phyloP scores from a whole-genome alignment of 1,284 basidiomycete species.

The Ceratobasidium sp. region DNA sequence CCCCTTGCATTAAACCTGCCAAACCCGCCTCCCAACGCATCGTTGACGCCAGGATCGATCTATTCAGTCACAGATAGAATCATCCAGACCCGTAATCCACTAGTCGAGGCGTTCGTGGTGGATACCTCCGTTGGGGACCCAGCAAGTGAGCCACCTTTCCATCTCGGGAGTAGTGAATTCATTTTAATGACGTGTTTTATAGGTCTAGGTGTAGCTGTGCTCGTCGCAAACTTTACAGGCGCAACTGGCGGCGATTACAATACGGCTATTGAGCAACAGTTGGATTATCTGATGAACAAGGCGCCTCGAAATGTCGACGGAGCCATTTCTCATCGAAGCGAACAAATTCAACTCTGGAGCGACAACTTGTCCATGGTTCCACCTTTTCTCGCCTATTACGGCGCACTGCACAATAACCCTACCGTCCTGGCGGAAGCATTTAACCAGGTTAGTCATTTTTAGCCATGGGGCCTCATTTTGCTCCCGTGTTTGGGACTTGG shows the following conservation, averaged over 20 bases:
- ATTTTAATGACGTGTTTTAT: background rate
- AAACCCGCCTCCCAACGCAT: slow-evolving; percentile 36
- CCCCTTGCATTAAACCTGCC: slow-evolving; percentile 34
- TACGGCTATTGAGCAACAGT: slow-evolving; percentile 45
- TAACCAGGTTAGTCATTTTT: slow-evolving; percentile 38
- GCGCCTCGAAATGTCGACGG: slow-evolving; percentile 62
- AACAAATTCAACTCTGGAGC: slow-evolving; percentile 60
- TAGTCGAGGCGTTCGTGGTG: slow-evolving; percentile 40
- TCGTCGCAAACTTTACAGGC: slow-evolving; percentile 47
- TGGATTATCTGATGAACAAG: slow-evolving; percentile 55
- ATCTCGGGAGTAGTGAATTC: background rate
- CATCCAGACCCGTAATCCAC: slow-evolving; percentile 35
- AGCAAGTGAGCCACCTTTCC: slow-evolving; percentile 30
- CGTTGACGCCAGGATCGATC: slow-evolving; percentile 34
- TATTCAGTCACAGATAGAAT: slow-evolving; percentile 44
- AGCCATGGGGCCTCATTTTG: slow-evolving; percentile 57
- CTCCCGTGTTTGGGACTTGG: slow-evolving; percentile 60
- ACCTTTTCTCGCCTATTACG: slow-evolving; percentile 65
- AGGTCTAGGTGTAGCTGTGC: slow-evolving; percentile 47
- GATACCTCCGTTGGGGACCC: slow-evolving; percentile 48
- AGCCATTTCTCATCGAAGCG: slow-evolving; percentile 64
- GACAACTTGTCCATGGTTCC: slow-evolving; percentile 72
- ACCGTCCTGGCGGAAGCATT: slow-evolving; percentile 21
- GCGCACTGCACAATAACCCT: slow-evolving; percentile 30
- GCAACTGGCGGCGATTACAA: slow-evolving; percentile 44